Conservation (phyloP, 768 basidiomycete species). For the Suillus sp. region DNA sequence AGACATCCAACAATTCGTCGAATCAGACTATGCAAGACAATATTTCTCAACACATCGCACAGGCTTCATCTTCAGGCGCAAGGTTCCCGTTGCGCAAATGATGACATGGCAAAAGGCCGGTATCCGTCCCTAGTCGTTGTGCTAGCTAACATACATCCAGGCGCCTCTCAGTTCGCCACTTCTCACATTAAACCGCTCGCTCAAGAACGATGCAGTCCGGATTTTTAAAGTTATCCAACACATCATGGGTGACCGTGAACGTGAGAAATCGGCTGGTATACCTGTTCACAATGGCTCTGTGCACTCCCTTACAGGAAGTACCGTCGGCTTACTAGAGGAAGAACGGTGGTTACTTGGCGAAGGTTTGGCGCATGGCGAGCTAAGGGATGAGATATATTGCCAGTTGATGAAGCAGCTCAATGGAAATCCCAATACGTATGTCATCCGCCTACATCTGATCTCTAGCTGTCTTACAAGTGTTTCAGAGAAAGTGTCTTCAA, state of each 20-base stretch:
- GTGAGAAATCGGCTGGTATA: slow-evolving; percentile 58
- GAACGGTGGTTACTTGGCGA: slow-evolving; percentile 84
- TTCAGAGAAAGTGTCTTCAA: slow-evolving; percentile 81
- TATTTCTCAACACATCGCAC: slow-evolving; percentile 92
- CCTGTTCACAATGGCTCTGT: slow-evolving; percentile 47
- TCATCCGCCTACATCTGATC: slow-evolving; percentile 18
- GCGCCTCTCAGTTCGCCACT: slow-evolving; percentile 72
- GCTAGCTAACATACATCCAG: slow-evolving; percentile 32
- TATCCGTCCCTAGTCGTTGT: neutral
- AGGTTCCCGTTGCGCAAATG: slow-evolving; percentile 80
- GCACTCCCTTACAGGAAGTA: slow-evolving; percentile 46
- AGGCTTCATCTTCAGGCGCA: slow-evolving; percentile 83
- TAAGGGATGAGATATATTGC: slow-evolving; percentile 92
- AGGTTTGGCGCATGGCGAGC: slow-evolving; percentile 77
- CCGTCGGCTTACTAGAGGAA: slow-evolving; percentile 66
- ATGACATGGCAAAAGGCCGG: slow-evolving; percentile 90
- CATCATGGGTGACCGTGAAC: slow-evolving; percentile 91
- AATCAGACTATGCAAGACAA: slow-evolving; percentile 81
- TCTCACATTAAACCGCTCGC: slow-evolving; percentile 62
- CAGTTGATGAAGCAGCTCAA: slow-evolving; percentile 92
- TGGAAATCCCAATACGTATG: slow-evolving; percentile 77
- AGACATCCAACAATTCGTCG: slow-evolving; percentile 86
- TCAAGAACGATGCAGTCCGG: slow-evolving; percentile 78
- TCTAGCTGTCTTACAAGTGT: slow-evolving; percentile 5
- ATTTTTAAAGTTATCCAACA: slow-evolving; percentile 89